Percentiles rank a stretch among this genome's conserved stretches.
phyloP scores from a whole-genome alignment of 345 rosid genomes.

The Brassica incana region DNA sequence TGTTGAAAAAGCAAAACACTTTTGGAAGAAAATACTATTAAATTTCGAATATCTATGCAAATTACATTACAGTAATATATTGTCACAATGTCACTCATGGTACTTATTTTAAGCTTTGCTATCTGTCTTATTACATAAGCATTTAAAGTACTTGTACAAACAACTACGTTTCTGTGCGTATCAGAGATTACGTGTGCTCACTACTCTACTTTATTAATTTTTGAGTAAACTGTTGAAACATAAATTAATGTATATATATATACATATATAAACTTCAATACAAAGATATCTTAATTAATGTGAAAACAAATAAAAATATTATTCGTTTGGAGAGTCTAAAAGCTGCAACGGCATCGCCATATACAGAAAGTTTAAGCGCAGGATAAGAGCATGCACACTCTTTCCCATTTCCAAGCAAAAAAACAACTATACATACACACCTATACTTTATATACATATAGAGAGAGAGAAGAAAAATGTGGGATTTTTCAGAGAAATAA shows the following conservation, averaged over 20 bases:
- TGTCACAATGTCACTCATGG: constrained; percentile 13
- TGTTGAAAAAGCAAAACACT: constrained; percentile 22
- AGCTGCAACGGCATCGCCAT: constrained; percentile 84
- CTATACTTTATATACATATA: constrained; percentile 3
- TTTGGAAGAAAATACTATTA: neutral
- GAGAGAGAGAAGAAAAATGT: constrained; percentile 35
- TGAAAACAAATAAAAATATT: constrained; percentile 18
- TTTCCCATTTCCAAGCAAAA: constrained; percentile 52
- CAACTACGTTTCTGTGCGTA: constrained; percentile 41
- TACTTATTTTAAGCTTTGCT: constrained; percentile 15
- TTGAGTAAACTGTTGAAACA: constrained; percentile 42
- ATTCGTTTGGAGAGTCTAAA: constrained; percentile 48
- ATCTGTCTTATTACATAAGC: constrained; percentile 30
- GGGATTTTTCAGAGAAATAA: constrained; percentile 8
- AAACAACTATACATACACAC: constrained; percentile 21
- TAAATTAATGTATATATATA: neutral
- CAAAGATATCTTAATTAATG: constrained; percentile 12
- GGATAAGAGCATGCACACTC: constrained; percentile 69
- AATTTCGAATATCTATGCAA: neutral
- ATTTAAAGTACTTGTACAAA: constrained; percentile 40
- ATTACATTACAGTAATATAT: neutral
- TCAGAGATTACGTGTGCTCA: constrained; percentile 57
- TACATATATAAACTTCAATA: neutral
- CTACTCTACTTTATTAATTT: constrained; percentile 44
- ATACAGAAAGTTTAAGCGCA: constrained; percentile 63